phyloP scores from a whole-genome alignment of 495 filamentous ascomycete species.

The Neurospora terricola region DNA sequence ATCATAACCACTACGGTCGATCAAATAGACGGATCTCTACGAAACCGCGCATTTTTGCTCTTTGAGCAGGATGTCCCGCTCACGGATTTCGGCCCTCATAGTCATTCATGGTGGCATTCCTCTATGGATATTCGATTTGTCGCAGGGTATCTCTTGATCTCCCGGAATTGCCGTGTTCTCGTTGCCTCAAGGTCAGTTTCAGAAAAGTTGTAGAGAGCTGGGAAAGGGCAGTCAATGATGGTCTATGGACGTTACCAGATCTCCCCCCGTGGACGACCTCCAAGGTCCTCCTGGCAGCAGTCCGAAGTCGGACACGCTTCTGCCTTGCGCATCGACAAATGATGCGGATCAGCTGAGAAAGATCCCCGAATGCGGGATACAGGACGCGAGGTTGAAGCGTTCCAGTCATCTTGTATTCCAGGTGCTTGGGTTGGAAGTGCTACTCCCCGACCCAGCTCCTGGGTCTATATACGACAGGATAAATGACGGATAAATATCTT shows the following conservation, averaged over 20 bases:
- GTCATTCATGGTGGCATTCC: background rate
- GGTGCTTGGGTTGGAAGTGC: background rate
- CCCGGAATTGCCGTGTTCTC: background rate
- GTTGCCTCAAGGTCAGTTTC: background rate
- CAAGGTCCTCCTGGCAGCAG: background rate
- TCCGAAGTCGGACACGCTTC: background rate
- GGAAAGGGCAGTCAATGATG: background rate
- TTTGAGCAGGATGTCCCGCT: background rate
- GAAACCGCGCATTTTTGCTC: background rate
- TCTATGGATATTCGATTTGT: background rate
- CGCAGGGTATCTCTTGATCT: background rate
- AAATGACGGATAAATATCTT: background rate
- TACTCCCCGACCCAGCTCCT: background rate
- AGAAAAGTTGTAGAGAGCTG: background rate
- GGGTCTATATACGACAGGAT: background rate
- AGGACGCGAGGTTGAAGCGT: background rate
- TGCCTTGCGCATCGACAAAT: background rate
- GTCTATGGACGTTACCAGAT: background rate
- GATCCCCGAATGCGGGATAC: background rate
- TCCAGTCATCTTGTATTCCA: background rate
- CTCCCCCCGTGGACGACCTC: background rate
- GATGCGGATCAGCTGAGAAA: background rate
- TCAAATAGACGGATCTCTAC: background rate
- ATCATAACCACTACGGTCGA: background rate
- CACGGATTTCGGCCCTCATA: background rate